A percentile compares a stretch with the other conserved stretches of the same genome.
phyloP scores from a whole-genome alignment of 2,329 filamentous ascomycete genomes.

The Aureobasidium melanogenum region DNA sequence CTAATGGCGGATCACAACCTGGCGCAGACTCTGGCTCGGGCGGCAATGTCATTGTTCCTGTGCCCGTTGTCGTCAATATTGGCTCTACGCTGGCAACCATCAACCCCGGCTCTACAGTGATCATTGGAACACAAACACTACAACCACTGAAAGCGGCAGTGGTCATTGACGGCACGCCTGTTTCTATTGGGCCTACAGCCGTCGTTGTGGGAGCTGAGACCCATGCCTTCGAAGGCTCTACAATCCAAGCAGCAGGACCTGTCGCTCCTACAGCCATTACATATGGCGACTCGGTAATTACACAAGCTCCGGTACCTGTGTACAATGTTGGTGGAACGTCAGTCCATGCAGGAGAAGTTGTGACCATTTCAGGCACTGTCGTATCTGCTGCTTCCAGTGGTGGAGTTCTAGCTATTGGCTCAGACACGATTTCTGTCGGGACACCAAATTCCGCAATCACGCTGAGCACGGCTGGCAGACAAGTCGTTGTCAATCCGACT shows the following conservation, averaged over 20 bases:
- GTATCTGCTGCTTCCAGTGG: slow-evolving; percentile 15
- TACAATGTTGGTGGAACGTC: slow-evolving; percentile 23
- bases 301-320: slow-evolving; percentile 17
- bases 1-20: neutral
- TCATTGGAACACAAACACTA: slow-evolving; percentile 28
- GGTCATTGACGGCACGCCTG: slow-evolving; percentile 22
- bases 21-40: neutral
- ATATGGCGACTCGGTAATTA: slow-evolving; percentile 11
- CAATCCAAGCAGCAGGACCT: neutral
- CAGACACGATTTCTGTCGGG: slow-evolving; percentile 11
- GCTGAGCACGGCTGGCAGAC: slow-evolving; percentile 8
- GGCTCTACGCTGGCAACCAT: slow-evolving; percentile 18
- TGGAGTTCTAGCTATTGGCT: slow-evolving; percentile 18
- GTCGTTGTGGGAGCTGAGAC: slow-evolving; percentile 12
- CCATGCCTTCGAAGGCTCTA: slow-evolving; percentile 4
- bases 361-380: slow-evolving; percentile 18
- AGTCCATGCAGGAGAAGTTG: slow-evolving; percentile 20
- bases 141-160: slow-evolving; percentile 24
- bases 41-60: neutral
- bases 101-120: slow-evolving; percentile 24
- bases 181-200: slow-evolving; percentile 21
- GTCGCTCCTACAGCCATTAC: slow-evolving; percentile 2
- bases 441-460: neutral
- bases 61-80: slow-evolving; percentile 1
- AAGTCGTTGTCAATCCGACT: slow-evolving; percentile 21